Evolutionary conservation across 176 grass and related monocot species (phyloP).

Genomic region (Oryza rufipogon): DNA sequence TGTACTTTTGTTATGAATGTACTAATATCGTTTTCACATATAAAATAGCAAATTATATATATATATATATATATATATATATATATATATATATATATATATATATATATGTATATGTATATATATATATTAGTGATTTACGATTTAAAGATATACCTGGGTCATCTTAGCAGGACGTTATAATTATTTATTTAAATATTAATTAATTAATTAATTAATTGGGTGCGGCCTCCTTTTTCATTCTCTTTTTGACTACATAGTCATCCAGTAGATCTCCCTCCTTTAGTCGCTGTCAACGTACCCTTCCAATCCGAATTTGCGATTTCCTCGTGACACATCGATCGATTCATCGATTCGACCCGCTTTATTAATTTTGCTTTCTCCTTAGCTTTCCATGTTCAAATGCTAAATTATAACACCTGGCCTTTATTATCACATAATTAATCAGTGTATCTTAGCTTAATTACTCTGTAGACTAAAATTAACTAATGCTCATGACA

Average conservation of each 20-base stretch:
- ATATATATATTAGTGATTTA: background rate
- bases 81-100: too few relatives aligned
- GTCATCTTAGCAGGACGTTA: background rate
- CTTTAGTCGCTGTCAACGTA: conserved; percentile 41
- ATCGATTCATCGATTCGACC: background rate
- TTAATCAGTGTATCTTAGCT: conserved; percentile 11
- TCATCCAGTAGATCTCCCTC: conserved; percentile 4
- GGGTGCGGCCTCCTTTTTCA: conserved; percentile 23
- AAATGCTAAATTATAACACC: conserved; percentile 47
- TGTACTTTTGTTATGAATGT: too few relatives aligned
- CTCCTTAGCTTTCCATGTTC: conserved; percentile 34
- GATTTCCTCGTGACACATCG: conserved; percentile 27
- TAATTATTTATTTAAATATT: background rate
- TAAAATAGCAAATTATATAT: too few relatives aligned
- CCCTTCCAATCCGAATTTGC: conserved; percentile 25
- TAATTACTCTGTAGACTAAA: conserved; percentile 18
- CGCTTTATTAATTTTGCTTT: background rate
- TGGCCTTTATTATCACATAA: conserved; percentile 25
- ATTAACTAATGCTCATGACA: conserved; percentile 15
- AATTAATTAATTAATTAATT: background rate
- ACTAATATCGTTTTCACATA: too few relatives aligned
- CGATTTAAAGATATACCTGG: background rate
- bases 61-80: too few relatives aligned
- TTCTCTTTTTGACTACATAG: conserved; percentile 35
- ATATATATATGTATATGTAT: too few relatives aligned